A percentile compares a stretch with the other conserved stretches of the same genome.
These are phyloP conservation scores for Paraleonurus japonicus DNA, from an alignment of 257 asterid species.

Conservation along the genomic window DNA sequence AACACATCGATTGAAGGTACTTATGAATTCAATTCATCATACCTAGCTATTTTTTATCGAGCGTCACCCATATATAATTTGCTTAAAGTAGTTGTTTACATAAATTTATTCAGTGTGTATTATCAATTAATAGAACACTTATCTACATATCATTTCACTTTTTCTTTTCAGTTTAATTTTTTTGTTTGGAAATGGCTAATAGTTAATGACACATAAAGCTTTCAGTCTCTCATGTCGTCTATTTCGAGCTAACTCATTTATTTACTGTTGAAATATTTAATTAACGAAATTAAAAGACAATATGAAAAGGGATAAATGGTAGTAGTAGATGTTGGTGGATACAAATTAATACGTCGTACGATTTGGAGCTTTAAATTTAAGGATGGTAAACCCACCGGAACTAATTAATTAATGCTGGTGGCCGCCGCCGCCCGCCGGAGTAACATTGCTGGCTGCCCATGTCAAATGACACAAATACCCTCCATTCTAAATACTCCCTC, in stretches of 20 bases:
- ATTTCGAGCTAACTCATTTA: slow-evolving; percentile 27
- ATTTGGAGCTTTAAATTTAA: slow-evolving; percentile 26
- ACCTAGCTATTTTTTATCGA: too few relatives aligned
- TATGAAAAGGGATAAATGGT: slow-evolving; percentile 12
- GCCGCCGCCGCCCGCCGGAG: slow-evolving; percentile 36
- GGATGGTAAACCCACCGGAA: slow-evolving; percentile 38
- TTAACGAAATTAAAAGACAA: background rate
- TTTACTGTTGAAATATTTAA: slow-evolving; percentile 2
- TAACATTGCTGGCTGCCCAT: background rate
- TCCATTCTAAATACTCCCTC: too few relatives aligned
- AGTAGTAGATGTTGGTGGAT: slow-evolving; percentile 32
- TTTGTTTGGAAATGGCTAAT: background rate
- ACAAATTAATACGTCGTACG: slow-evolving; percentile 29
- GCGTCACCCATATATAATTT: too few relatives aligned
- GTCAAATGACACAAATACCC: background rate
- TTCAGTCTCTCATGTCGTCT: background rate
- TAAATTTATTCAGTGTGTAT: too few relatives aligned
- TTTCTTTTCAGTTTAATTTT: too few relatives aligned
- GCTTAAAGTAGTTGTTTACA: too few relatives aligned
- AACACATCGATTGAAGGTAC: too few relatives aligned
- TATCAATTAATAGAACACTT: too few relatives aligned
- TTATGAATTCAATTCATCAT: too few relatives aligned
- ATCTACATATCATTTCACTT: too few relatives aligned
- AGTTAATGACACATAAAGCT: background rate
- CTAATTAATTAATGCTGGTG: slow-evolving; percentile 21